Evolutionary conservation across 805 yeast species (phyloP).

Genomic region (Nakazawaea sp.): DNA sequence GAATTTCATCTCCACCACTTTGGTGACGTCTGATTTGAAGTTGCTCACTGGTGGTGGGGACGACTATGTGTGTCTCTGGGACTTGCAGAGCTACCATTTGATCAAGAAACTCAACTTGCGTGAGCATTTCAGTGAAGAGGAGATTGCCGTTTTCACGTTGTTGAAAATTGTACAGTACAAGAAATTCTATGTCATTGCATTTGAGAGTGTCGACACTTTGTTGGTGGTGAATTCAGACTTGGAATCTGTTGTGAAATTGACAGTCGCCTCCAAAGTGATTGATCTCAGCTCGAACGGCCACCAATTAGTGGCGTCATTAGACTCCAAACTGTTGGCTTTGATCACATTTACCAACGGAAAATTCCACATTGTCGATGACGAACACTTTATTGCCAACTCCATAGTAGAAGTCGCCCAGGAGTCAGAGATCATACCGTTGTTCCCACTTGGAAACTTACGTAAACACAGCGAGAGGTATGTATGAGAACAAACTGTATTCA

Average conservation of each 20-base stretch:
- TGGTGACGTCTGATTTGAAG: slow-evolving; percentile 38
- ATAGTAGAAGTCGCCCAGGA: slow-evolving; percentile 18
- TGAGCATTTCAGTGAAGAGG: slow-evolving; percentile 16
- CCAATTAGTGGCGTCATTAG: slow-evolving; percentile 5
- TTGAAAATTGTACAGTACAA: slow-evolving; percentile 21
- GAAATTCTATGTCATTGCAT: slow-evolving; percentile 26
- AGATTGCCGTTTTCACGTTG: background rate
- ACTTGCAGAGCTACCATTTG: slow-evolving; percentile 48
- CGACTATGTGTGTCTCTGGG: slow-evolving; percentile 64
- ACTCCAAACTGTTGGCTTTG: background rate
- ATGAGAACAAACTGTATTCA: no score
- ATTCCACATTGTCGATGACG: background rate
- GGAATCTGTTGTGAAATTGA: background rate
- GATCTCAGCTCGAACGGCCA: background rate
- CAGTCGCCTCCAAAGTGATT: slow-evolving; percentile 1
- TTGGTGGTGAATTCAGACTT: slow-evolving; percentile 12
- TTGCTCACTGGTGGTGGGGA: slow-evolving; percentile 91
- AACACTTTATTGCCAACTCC: background rate
- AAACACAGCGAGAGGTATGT: slow-evolving; percentile 46
- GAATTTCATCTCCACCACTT: slow-evolving; percentile 69
- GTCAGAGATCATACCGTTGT: slow-evolving; percentile 43
- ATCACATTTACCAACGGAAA: background rate
- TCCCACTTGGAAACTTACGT: slow-evolving; percentile 44
- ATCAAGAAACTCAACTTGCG: slow-evolving; percentile 44
- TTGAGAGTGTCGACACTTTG: slow-evolving; percentile 27